Percentiles rank a stretch among this genome's conserved stretches.
phyloP scores from a whole-genome alignment of 441 rosid genomes.

The Rhodomyrtus psidioides region DNA sequence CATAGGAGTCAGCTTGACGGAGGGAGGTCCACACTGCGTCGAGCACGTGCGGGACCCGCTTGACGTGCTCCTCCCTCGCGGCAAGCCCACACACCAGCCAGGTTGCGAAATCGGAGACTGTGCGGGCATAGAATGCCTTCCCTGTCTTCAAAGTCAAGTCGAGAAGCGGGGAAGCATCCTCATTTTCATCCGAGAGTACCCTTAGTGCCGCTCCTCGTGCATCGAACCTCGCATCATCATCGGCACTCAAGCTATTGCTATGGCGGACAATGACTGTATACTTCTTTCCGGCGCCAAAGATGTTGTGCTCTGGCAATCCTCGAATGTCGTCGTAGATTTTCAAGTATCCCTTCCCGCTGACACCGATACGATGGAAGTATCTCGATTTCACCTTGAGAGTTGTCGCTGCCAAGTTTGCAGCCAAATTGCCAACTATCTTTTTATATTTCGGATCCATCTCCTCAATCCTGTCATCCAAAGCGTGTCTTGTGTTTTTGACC shows the following conservation, averaged over 20 bases:
- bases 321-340: slow-evolving; percentile 35
- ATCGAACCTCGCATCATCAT: slow-evolving; percentile 68
- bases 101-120: slow-evolving; percentile 55
- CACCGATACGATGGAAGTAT: slow-evolving; percentile 65
- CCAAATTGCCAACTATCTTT: slow-evolving; percentile 54
- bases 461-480: slow-evolving; percentile 64
- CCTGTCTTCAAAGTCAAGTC: slow-evolving; percentile 70
- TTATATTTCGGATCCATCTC: slow-evolving; percentile 63
- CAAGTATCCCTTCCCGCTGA: slow-evolving; percentile 41
- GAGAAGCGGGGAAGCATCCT: slow-evolving; percentile 24
- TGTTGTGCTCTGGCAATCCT: slow-evolving; percentile 43
- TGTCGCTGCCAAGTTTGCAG: slow-evolving; percentile 53
- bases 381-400: slow-evolving; percentile 61
- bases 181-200: slow-evolving; percentile 27
- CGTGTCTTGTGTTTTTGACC: slow-evolving; percentile 57
- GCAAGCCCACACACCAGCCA: slow-evolving; percentile 72
- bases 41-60: slow-evolving; percentile 42
- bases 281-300: slow-evolving; percentile 40
- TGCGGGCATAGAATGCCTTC: slow-evolving; percentile 59
- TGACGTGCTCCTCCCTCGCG: slow-evolving; percentile 57
- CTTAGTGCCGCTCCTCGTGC: slow-evolving; percentile 64
- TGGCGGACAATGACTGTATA: slow-evolving; percentile 46
- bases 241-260: slow-evolving; percentile 67
- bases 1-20: slow-evolving; percentile 34
- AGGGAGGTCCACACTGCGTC: slow-evolving; percentile 72